Conservation (phyloP, 441 rosid species). For the Gossypium davidsonii region DNA sequence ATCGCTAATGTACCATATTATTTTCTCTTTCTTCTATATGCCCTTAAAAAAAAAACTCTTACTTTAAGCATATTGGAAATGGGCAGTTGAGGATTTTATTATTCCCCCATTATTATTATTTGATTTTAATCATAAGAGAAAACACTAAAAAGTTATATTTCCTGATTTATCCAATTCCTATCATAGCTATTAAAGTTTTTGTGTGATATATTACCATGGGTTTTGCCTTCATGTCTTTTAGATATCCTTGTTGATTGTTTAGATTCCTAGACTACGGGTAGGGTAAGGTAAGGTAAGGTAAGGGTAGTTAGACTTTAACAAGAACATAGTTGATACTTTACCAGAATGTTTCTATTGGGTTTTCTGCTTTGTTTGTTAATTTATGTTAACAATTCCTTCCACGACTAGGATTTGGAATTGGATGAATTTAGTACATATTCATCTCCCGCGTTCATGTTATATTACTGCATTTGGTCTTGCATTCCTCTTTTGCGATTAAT, state of each 20-base stretch:
- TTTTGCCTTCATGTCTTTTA: background rate
- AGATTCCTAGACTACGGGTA: background rate
- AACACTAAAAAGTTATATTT: background rate
- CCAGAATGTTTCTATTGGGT: background rate
- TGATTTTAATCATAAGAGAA: background rate
- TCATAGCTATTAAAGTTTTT: background rate
- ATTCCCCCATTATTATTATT: background rate
- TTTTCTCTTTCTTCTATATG: background rate
- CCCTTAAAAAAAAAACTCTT: background rate
- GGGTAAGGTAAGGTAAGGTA: background rate
- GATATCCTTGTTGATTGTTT: background rate
- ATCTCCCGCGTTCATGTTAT: background rate
- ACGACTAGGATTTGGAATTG: background rate
- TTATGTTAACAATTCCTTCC: slow-evolving; percentile 4
- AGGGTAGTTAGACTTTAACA: background rate
- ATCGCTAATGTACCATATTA: background rate
- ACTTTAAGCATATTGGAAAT: background rate
- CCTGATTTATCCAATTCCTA: background rate
- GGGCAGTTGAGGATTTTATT: background rate
- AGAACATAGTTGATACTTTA: slow-evolving; percentile 2
- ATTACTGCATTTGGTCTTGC: background rate
- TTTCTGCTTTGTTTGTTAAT: slow-evolving; percentile 13
- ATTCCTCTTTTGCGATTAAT: background rate
- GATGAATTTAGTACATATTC: slow-evolving; percentile 1
- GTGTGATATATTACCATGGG: background rate